These are phyloP conservation scores for Claviceps lovelessii DNA, from an alignment of 2,329 filamentous ascomycete species.

Conservation along the genomic window DNA sequence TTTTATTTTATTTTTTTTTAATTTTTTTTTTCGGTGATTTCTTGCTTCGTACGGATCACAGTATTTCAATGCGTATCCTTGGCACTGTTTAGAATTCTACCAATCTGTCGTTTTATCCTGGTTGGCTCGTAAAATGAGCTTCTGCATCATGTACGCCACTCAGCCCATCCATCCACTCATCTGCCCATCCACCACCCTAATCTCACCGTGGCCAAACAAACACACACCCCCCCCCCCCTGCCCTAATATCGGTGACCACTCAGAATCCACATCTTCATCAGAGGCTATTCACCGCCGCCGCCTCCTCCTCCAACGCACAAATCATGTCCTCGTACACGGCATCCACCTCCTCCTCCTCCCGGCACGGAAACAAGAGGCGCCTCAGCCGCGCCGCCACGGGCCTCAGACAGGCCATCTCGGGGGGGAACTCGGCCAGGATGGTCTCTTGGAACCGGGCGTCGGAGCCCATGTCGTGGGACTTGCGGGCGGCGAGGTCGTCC, in stretches of 20 bases:
- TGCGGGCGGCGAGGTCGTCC: conserved; percentile 5
- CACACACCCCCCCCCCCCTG: too few relatives aligned
- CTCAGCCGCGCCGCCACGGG: conserved; percentile 9
- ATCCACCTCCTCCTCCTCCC: neutral
- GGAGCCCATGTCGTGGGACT: conserved; percentile 4
- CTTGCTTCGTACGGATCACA: too few relatives aligned
- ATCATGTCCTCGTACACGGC: neutral
- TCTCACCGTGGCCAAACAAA: too few relatives aligned
- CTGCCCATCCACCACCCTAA: too few relatives aligned
- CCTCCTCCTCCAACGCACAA: conserved; percentile 1
- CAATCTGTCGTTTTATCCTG: too few relatives aligned
- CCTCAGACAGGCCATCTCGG: conserved; percentile 8
- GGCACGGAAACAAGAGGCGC: conserved; percentile 7
- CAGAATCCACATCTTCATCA: too few relatives aligned
- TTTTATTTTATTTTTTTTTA: neutral
- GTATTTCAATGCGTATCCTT: too few relatives aligned
- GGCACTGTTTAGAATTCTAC: too few relatives aligned
- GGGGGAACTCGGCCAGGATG: conserved; percentile 9
- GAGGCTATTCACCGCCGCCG: too few relatives aligned
- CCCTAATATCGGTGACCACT: neutral
- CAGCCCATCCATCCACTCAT: too few relatives aligned
- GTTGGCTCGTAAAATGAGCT: too few relatives aligned
- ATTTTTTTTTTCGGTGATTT: neutral
- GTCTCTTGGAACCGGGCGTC: conserved; percentile 1
- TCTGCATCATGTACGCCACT: too few relatives aligned